Evolutionary conservation across 2,329 filamentous ascomycete genomes (phyloP).

Genomic region (Rugonectria rugulosa): DNA sequence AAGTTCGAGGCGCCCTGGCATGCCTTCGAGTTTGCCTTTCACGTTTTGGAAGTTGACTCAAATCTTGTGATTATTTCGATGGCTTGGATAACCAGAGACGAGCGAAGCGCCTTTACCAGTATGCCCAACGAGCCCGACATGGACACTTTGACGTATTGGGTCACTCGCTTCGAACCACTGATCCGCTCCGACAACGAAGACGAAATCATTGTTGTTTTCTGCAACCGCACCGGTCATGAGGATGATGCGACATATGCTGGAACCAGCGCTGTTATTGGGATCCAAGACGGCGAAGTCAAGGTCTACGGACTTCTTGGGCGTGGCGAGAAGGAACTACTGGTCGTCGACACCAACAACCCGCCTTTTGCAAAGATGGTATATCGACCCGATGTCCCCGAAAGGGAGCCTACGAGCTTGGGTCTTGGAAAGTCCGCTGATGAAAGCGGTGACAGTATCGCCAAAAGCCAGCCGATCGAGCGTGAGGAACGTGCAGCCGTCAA

Average conservation of each 20-base stretch:
- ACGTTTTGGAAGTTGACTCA: slow-evolving; percentile 63
- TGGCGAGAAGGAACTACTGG: slow-evolving; percentile 71
- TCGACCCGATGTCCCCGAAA: slow-evolving; percentile 18
- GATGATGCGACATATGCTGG: slow-evolving; percentile 74
- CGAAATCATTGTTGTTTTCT: slow-evolving; percentile 74
- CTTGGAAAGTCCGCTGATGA: neutral
- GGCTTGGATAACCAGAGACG: slow-evolving; percentile 76
- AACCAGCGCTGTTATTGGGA: slow-evolving; percentile 74
- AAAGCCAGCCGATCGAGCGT: neutral
- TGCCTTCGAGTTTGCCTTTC: slow-evolving; percentile 56
- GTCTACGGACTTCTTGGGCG: slow-evolving; percentile 76
- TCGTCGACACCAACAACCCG: slow-evolving; percentile 66
- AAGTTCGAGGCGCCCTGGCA: slow-evolving; percentile 50
- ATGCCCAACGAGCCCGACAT: slow-evolving; percentile 69
- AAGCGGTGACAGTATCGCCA: too few relatives aligned
- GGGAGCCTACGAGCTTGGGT: neutral
- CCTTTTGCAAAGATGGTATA: slow-evolving; percentile 56
- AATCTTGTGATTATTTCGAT: slow-evolving; percentile 75
- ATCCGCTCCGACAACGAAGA: slow-evolving; percentile 59
- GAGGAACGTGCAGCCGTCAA: too few relatives aligned
- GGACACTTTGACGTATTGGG: slow-evolving; percentile 79
- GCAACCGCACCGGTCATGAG: slow-evolving; percentile 75
- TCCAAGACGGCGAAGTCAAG: slow-evolving; percentile 69
- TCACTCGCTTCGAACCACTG: slow-evolving; percentile 72
- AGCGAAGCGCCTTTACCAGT: slow-evolving; percentile 53